These are phyloP conservation scores for Arabis alpina DNA, from an alignment of 345 rosid species.

Conservation along the genomic window DNA sequence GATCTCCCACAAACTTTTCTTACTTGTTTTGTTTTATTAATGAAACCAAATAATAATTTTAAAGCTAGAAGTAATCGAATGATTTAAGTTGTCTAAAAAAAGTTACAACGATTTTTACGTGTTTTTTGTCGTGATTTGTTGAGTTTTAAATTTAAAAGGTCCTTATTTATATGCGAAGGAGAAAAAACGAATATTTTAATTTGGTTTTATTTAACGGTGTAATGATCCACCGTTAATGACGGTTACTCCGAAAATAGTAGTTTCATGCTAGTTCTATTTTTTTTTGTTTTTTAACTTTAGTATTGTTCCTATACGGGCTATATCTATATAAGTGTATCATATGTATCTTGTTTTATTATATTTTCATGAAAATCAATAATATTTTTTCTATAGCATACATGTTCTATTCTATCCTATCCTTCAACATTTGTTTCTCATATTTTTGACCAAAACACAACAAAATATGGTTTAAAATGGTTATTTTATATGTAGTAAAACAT, in stretches of 20 bases:
- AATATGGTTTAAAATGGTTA: too few species aligned
- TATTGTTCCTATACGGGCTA: too few species aligned
- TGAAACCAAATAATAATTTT: neutral
- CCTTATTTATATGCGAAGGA: constrained; percentile 25
- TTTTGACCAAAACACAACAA: too few species aligned
- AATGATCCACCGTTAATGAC: constrained; percentile 31
- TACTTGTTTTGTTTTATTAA: too few species aligned
- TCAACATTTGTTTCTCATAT: too few species aligned
- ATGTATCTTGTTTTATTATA: too few species aligned
- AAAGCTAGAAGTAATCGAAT: neutral
- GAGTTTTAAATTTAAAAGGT: neutral
- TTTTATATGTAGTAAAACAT: too few species aligned
- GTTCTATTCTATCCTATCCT: too few species aligned
- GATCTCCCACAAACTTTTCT: constrained; percentile 9
- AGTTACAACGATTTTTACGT: neutral
- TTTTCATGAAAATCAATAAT: too few species aligned
- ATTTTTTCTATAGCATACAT: too few species aligned
- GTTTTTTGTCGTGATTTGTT: neutral
- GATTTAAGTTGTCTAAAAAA: neutral
- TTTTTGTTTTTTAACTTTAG: too few species aligned
- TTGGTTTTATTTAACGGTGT: constrained; percentile 17
- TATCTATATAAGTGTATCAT: too few species aligned
- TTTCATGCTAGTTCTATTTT: constrained; percentile 28
- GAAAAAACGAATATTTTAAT: neutral
- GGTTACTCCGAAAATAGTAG: constrained; percentile 30